These are phyloP conservation scores for Stenogyne calaminthoides DNA, from an alignment of 305 asterid genomes.

Conservation along the genomic window DNA sequence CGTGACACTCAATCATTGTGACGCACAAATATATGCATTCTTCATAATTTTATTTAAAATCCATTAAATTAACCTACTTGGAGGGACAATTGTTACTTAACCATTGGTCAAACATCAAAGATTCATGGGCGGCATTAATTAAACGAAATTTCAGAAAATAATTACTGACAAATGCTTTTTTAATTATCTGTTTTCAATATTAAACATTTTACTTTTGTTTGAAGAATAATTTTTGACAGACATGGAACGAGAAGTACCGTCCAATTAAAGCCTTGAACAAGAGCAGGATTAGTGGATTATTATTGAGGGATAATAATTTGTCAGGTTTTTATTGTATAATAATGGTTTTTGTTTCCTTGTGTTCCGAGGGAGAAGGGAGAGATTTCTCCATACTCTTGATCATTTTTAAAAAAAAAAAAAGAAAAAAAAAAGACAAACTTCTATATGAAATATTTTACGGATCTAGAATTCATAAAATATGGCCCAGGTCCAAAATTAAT, in stretches of 20 bases:
- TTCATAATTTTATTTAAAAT: conserved; percentile 23
- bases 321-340: conserved; percentile 20
- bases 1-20: conserved; percentile 69
- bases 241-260: conserved; percentile 26
- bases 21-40: conserved; percentile 35
- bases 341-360: not conserved
- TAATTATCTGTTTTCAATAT: not conserved
- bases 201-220: conserved; percentile 37
- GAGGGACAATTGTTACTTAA: conserved; percentile 15
- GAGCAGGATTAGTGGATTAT: conserved; percentile 30
- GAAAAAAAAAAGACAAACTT: too few species aligned
- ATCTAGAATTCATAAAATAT: too few species aligned
- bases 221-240: conserved; percentile 35
- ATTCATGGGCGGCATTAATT: conserved; percentile 30
- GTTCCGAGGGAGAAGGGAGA: too few species aligned
- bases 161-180: conserved; percentile 38
- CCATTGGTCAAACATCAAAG: not conserved
- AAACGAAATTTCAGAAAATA: not conserved
- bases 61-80: not conserved
- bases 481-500: too few species aligned
- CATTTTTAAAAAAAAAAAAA: too few species aligned
- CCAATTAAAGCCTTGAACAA: conserved; percentile 36
- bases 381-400: too few species aligned
- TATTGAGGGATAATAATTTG: conserved; percentile 32
- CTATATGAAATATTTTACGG: too few species aligned